Conservation (phyloP, 108 stramenopile species). For the Nannochloropsis granulata region DNA sequence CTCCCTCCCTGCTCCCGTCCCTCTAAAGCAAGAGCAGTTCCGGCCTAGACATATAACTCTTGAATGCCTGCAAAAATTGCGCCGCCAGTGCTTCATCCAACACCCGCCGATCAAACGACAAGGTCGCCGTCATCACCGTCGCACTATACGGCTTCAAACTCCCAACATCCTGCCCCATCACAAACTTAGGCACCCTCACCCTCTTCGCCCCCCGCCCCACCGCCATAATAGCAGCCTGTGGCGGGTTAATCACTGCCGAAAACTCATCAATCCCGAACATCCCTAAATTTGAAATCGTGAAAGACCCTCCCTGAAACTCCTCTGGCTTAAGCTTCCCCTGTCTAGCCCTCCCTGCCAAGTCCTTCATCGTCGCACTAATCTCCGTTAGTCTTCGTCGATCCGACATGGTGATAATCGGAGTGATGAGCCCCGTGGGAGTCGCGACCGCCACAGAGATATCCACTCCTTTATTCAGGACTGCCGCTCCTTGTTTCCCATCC, state of each 20-base stretch:
- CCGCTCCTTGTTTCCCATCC: conserved; percentile 27
- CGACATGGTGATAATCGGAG: conserved; percentile 73
- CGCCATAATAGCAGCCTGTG: conserved; percentile 93
- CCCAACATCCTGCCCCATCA: neutral
- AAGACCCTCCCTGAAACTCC: conserved; percentile 94
- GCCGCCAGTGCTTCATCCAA: conserved; percentile 89
- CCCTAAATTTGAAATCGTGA: conserved; percentile 90
- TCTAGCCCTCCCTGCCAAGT: conserved; percentile 62
- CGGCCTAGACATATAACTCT: conserved; percentile 69
- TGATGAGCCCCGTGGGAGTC: conserved; percentile 81
- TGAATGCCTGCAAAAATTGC: conserved; percentile 78
- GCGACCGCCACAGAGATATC: conserved; percentile 98
- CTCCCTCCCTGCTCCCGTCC: neutral
- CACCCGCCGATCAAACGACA: conserved; percentile 91
- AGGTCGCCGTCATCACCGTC: conserved; percentile 78
- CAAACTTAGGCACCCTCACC: conserved; percentile 48
- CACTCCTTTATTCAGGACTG: conserved; percentile 27
- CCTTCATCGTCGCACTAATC: conserved; percentile 62
- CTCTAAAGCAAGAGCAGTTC: conserved; percentile 70
- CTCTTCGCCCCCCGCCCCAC: conserved; percentile 75
- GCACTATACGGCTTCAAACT: conserved; percentile 28
- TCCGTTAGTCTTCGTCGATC: conserved; percentile 57
- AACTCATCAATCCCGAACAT: conserved; percentile 98
- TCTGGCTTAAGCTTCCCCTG: conserved; percentile 71
- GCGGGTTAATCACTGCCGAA: conserved; percentile 95